These are phyloP conservation scores for Backusella sp. DNA, from an alignment of 192 early-diverging fungal genomes.

Conservation along the genomic window DNA sequence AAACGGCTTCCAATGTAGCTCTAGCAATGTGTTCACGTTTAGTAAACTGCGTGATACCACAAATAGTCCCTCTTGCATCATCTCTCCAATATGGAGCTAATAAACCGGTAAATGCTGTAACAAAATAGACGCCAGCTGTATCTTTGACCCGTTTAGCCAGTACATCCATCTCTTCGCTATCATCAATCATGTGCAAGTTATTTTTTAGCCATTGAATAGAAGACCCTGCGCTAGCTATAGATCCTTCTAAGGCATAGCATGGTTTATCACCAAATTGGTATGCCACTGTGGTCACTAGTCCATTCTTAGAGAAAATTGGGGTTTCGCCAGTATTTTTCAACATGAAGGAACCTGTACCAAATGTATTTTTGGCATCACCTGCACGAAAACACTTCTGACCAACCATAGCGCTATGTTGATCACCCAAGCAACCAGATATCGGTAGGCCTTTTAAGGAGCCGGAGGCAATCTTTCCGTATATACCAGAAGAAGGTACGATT, in stretches of 20 bases:
- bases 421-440: slow-evolving; percentile 85
- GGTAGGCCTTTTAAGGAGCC: slow-evolving; percentile 69
- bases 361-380: slow-evolving; percentile 92
- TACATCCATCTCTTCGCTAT: slow-evolving; percentile 67
- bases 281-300: slow-evolving; percentile 87
- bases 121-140: slow-evolving; percentile 91
- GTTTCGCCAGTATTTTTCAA: slow-evolving; percentile 85
- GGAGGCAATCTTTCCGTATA: slow-evolving; percentile 65
- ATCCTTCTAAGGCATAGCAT: slow-evolving; percentile 88
- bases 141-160: slow-evolving; percentile 68
- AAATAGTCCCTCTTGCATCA: slow-evolving; percentile 84
- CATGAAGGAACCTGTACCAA: slow-evolving; percentile 97
- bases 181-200: slow-evolving; percentile 72
- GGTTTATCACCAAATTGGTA: slow-evolving; percentile 82
- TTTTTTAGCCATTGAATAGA: slow-evolving; percentile 90
- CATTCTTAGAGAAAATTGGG: slow-evolving; percentile 73
- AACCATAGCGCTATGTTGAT: slow-evolving; percentile 93
- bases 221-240: slow-evolving; percentile 86
- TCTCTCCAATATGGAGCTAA: slow-evolving; percentile 94
- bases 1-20: slow-evolving; percentile 88
- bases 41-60: slow-evolving; percentile 87
- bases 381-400: slow-evolving; percentile 88
- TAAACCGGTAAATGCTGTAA: slow-evolving; percentile 89
- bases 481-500: slow-evolving; percentile 78
- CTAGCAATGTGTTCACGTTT: slow-evolving; percentile 81